phyloP scores from a whole-genome alignment of 495 filamentous ascomycete genomes.

The Annulohypoxylon bovei region DNA sequence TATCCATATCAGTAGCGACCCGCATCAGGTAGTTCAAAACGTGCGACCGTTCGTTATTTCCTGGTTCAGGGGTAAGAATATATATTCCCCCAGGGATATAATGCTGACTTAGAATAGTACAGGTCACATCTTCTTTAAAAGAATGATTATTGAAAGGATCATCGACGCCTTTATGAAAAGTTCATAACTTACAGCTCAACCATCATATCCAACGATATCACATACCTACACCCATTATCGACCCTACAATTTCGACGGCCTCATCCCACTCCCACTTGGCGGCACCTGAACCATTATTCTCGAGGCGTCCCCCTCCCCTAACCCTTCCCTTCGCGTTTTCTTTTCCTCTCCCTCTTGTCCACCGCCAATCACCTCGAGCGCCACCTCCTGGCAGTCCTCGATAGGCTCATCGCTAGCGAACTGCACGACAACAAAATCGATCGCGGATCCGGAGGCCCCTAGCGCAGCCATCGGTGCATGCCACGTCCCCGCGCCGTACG shows the following conservation, averaged over 20 bases:
- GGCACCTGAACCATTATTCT: constrained; percentile 25
- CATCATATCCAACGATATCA: not conserved
- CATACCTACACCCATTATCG: not conserved
- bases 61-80: not conserved
- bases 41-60: too few relatives aligned
- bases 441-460: constrained; percentile 69
- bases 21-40: too few relatives aligned
- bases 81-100: fast-evolving
- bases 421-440: constrained; percentile 86
- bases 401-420: constrained; percentile 82
- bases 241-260: constrained; percentile 19
- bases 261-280: not conserved
- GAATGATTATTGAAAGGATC: not conserved
- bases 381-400: constrained; percentile 92
- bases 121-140: not conserved
- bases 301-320: constrained; percentile 11
- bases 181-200: not conserved
- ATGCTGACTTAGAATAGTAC: too few relatives aligned
- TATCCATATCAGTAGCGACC: too few relatives aligned
- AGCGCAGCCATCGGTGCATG: constrained; percentile 97
- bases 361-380: constrained; percentile 44
- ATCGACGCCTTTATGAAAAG: not conserved
- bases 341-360: not conserved
- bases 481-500: constrained; percentile 92
- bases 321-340: constrained; percentile 37